phyloP scores from a whole-genome alignment of 768 basidiomycete genomes.

The Royoungia palumana region DNA sequence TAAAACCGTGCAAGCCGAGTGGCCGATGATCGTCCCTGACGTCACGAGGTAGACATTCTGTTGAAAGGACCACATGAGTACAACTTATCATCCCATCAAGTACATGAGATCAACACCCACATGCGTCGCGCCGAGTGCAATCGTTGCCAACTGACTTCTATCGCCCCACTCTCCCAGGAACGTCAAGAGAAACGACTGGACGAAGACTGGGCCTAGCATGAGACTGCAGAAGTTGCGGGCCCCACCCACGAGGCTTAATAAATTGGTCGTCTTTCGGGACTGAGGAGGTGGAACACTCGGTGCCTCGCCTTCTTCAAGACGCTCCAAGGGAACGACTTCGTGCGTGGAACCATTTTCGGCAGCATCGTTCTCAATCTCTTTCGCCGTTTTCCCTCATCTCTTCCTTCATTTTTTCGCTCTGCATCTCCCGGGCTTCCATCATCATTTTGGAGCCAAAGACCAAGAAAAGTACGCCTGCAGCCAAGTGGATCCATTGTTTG shows the following conservation, averaged over 20 bases:
- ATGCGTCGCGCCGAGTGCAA: conserved; percentile 92
- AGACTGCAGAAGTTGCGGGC: conserved; percentile 79
- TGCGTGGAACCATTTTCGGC: conserved; percentile 38
- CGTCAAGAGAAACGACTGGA: conserved; percentile 87
- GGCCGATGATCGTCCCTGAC: conserved; percentile 83
- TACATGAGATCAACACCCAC: conserved; percentile 44
- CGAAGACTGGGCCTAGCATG: conserved; percentile 87
- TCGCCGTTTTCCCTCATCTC: conserved; percentile 96
- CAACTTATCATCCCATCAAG: neutral
- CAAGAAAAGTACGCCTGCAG: conserved; percentile 81
- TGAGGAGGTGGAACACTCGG: conserved; percentile 5
- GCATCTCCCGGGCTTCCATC: conserved; percentile 80
- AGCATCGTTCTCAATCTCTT: conserved; percentile 87
- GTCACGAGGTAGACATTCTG: conserved; percentile 93
- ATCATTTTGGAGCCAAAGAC: conserved; percentile 91
- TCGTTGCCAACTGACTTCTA: conserved; percentile 98
- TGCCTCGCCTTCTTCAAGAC: conserved; percentile 66
- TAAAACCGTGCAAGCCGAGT: conserved; percentile 82
- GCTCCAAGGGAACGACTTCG: conserved; percentile 55
- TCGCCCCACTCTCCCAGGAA: conserved; percentile 99
- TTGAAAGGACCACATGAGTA: conserved; percentile 7
- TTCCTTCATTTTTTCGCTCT: conserved; percentile 78
- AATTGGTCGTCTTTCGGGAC: conserved; percentile 13
- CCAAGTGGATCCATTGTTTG: conserved; percentile 57
- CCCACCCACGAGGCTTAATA: conserved; percentile 48